Evolutionary conservation across 371 early-diverging fungal species (phyloP).

Genomic region (Basidiobolus meristosporus): DNA sequence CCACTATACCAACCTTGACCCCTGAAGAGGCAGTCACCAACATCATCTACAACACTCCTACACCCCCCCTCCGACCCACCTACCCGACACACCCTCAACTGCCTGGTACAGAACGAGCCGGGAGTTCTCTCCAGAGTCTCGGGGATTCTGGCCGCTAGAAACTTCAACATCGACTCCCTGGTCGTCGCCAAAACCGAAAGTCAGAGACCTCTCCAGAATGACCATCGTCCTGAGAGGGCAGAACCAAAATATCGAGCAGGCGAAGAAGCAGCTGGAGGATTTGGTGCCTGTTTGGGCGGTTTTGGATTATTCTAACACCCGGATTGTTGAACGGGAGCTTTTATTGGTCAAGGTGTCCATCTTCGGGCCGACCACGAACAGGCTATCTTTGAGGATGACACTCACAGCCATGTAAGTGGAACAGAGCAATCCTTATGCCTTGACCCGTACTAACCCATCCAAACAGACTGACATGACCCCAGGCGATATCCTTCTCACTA

Average conservation of each 20-base stretch:
- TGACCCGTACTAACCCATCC: too few relatives aligned
- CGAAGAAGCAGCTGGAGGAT: conserved; percentile 83
- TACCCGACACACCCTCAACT: conserved; percentile 71
- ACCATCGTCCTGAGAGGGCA: conserved; percentile 88
- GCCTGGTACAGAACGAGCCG: conserved; percentile 88
- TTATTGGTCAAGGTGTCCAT: conserved; percentile 80
- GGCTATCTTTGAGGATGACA: too few relatives aligned
- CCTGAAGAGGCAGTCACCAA: conserved; percentile 77
- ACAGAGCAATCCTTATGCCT: too few relatives aligned
- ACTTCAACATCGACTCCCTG: conserved; percentile 91
- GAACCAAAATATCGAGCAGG: conserved; percentile 76
- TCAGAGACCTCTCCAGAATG: conserved; percentile 82
- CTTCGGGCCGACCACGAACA: conserved; percentile 40
- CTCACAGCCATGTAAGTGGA: too few relatives aligned
- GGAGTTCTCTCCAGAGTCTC: conserved; percentile 85
- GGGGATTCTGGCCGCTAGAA: conserved; percentile 82
- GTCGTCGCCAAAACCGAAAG: conserved; percentile 90
- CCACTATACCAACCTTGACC: conserved; percentile 5
- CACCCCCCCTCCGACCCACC: conserved; percentile 19
- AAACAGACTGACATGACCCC: too few relatives aligned
- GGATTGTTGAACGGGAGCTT: conserved; percentile 78
- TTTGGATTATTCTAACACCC: conserved; percentile 72
- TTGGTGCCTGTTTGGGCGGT: conserved; percentile 94
- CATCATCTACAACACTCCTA: conserved; percentile 77
- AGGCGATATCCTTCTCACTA: too few relatives aligned